A percentile compares a stretch with the other conserved stretches of the same genome.
These are phyloP conservation scores for Termitomyces sp. DNA, from an alignment of 1,284 basidiomycete genomes.

Conservation along the genomic window DNA sequence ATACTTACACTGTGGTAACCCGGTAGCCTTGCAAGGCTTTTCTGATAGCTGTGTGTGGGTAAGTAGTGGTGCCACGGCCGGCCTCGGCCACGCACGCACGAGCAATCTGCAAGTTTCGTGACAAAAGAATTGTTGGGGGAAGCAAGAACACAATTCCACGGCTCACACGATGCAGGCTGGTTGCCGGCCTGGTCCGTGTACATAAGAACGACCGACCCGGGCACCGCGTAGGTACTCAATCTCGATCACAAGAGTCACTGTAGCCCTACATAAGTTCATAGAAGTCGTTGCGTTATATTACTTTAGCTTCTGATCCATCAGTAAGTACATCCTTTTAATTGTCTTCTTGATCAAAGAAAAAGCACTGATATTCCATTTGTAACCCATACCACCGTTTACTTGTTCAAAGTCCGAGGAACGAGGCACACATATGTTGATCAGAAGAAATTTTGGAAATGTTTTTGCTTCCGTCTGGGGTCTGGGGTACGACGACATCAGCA, in stretches of 20 bases:
- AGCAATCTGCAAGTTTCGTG: background rate
- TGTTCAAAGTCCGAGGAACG: background rate
- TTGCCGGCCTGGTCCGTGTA: no score
- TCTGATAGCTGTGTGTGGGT: background rate
- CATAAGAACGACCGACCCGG: no score
- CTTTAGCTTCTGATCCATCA: background rate
- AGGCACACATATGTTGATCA: background rate
- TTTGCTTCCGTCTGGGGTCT: slow-evolving; percentile 5
- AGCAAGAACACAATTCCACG: no score
- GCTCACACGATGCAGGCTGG: no score
- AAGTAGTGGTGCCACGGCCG: background rate
- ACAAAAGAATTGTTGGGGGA: background rate
- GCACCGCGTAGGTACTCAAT: no score
- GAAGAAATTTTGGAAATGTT: background rate
- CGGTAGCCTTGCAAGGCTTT: background rate
- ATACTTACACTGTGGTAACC: background rate
- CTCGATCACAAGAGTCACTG: no score
- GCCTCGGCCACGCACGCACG: background rate
- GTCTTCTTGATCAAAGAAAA: background rate
- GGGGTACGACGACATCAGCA: background rate
- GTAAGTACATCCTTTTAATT: background rate
- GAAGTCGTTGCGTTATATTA: background rate
- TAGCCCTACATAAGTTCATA: no score
- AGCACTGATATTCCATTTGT: background rate
- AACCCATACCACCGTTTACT: background rate